Base-by-base conservation (phyloP, 805 yeast genomes). In the Schwanniomyces sp. region DNA sequence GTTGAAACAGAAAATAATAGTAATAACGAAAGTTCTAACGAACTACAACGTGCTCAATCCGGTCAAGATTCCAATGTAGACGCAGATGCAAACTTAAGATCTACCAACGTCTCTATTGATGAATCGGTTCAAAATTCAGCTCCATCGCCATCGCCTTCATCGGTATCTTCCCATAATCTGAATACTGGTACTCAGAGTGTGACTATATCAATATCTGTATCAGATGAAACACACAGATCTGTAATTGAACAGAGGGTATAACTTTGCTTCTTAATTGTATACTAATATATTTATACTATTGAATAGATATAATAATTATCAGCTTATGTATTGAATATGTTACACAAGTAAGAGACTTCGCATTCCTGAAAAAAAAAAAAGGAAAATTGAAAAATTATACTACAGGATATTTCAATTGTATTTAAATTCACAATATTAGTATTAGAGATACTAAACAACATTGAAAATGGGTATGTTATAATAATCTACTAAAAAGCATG, bases 231-330 rank as follows among this genome's bases (percentile, higher is more conserved):
- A 6, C 26, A 49, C 26, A 51, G 62, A 47, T 56, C 53, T 30
- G 46, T 54, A 14, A 63, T 57, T 26, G 62, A 58, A 10, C 62
- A 57, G 39, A 53, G 64, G 41, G 36, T 32, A 32, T 32, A 32
- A 16, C 14, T 32, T 7, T 32, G 14, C 21, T 11, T 16, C 17
- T 8, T 32, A 32, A 32, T 32, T 32, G 18, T 32, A 32, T 32
- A 32, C 10, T 32, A 32, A 32, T 32, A 32, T 32, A 32, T 32
- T 32, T 32, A 32, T 32, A 32, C 36, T 32, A 32, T 32, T 32
- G 36, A 32, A 32, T 32, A 10, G 36, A 32, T 32, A 32, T 18
- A 32, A 32, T 16, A 29, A 12, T 12, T 29, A 29, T 29, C 16
- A 29, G 14, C 34, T 8, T 27, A 27, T 27, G 12, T 32, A 32